A percentile compares a stretch with the other conserved stretches of the same genome.
Conservation (phyloP, 805 yeast genomes). For the Yamadazyma laniorum region DNA sequence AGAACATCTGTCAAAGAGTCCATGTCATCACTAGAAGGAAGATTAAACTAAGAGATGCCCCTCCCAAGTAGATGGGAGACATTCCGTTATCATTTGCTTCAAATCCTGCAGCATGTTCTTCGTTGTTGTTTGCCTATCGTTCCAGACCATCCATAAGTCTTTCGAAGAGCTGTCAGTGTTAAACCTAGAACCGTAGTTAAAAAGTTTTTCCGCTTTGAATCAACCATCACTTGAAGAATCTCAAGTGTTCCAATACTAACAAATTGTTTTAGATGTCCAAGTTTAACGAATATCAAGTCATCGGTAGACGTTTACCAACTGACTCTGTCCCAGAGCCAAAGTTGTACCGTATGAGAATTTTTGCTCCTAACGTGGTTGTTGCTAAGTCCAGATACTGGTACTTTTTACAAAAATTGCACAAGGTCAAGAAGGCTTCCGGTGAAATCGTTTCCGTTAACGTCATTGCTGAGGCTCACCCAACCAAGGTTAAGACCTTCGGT, state of each 20-base stretch:
- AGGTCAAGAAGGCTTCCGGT: conserved; percentile 99
- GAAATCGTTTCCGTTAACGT: conserved; percentile 92
- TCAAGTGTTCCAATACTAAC: conserved; percentile 30
- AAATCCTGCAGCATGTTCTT: no score
- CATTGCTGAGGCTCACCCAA: conserved; percentile 93
- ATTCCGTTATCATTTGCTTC: no score
- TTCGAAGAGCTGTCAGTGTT: no score
- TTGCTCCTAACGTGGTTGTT: conserved; percentile 97
- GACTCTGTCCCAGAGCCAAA: conserved; percentile 99
- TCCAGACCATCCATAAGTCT: no score
- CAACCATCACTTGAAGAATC: no score
- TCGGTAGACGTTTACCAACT: conserved; percentile 99
- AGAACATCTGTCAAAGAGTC: no score
- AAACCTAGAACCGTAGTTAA: no score
- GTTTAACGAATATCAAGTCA: conserved; percentile 98
- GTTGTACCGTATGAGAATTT: conserved; percentile 99
- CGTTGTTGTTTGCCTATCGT: no score
- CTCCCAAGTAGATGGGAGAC: no score
- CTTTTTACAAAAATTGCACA: conserved; percentile 98
- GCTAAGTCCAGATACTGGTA: conserved; percentile 99
- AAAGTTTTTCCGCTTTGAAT: no score
- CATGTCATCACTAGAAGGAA: no score
- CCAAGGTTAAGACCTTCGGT: conserved; percentile 99
- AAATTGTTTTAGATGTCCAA: conserved; percentile 66
- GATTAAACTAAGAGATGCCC: no score